Base-by-base conservation (phyloP, 768 basidiomycete genomes). In the Lactarius evosmus region DNA sequence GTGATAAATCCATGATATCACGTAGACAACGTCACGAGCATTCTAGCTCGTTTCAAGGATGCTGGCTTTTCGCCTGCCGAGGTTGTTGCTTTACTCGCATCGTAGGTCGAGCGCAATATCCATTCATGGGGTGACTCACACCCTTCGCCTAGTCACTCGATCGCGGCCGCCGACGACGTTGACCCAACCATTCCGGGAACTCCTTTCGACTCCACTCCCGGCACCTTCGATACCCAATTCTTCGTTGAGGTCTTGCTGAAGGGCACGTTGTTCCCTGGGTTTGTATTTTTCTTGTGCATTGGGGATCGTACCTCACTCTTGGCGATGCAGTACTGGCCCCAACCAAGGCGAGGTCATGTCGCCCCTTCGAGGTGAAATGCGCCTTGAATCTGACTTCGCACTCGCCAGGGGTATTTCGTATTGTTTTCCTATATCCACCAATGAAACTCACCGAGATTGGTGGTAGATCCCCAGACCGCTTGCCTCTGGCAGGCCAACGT, bases 401-500 rank as follows among this genome's bases (percentile, higher is more conserved):
- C 63, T 76, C 33, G 74, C 75, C 25, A 74, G 75, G 33, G 38
- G 54, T 32, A 22, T 49, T 41, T 25, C 14, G 8, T n/a, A 14
- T 7, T 38, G 14, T 55, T 29, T 41, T 22, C 17, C 4, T 41
- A n/a, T 58, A 9, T 46, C 6, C 12, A 14, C 2, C 11, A 17
- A 19, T n/a, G 32, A 38, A 4, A 33, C 46, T 50, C 4, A 40
- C 9, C 5, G 36, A 8, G 3, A 17, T 16, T 14, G 25, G 32
- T 9, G 22, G 17, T n/a, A 61, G 75, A 76, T 69, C 63, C 67
- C 30, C 71, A 73, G 60, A 75, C 75, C 9, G 74, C 74, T 27
- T 76, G 75, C 70, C 59, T 68, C 49, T 76, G 75, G 75, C 75
- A 75, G 67, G 69, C 63, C n/a, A 70, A 73, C 61, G 69, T 73